Base-by-base conservation (phyloP, 805 yeast species). In the Candida succiphila region DNA sequence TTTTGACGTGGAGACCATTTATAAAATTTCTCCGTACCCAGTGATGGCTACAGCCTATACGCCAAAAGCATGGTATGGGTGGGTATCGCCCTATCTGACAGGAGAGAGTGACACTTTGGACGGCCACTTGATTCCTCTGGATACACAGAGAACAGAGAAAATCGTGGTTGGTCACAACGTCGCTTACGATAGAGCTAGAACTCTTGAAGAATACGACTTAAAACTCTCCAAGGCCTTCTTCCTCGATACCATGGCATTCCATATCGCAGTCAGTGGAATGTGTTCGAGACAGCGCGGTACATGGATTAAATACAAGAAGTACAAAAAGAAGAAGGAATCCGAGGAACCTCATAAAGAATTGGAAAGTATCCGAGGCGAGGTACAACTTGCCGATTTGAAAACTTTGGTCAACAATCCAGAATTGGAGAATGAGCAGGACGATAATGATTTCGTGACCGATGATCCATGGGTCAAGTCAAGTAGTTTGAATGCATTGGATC, bases 181-280 rank as follows among this genome's bases (percentile, higher is more conserved):
- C 3, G 78, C 92, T 6, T 92, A 78, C 49, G 99, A 92, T 55
- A 67, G 99, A 29, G 89, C 95, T 1, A 67, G 95, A 24, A 74
- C 89, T 1, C 43, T 61, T 21, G 96, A 92, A 35, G 98, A 92
- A 52, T 92, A 92, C 57, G 66, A 69, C 45, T 51, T 88, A 24
- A 54, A 62, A 22, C 71, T 65, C 29, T 65, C 94, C 1, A 75
- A 78, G 43, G 82, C 84, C 2, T 87, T 86, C 55, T 92, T 63
- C 48, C 43, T 94, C 37, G 99, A 92, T 54, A 88, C 95, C 1
- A 83, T 89, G 87, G 80, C 96, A 1, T 59, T 92, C 15, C 99
- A 92, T 56, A 75, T 88, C 23, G 94, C 97, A 1, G 73, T 78
- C 0, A 75, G 80, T 32, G 99, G 99, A 0, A 79, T 92, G 72